These are phyloP conservation scores for Crucihimalaya himalaica DNA, from an alignment of 345 rosid genomes.

Conservation along the genomic window DNA sequence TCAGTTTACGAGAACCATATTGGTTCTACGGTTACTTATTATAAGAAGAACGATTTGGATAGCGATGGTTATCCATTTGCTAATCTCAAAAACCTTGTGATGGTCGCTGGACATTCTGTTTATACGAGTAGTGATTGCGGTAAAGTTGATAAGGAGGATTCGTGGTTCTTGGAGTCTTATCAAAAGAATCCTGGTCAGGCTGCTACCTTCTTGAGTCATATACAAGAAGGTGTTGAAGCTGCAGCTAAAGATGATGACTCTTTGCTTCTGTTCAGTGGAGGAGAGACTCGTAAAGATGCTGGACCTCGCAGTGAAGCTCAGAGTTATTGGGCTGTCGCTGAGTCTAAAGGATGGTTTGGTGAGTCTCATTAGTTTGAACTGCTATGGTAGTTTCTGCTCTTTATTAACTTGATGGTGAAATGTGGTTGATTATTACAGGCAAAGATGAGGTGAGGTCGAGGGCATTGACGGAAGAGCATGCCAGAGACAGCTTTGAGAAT, in stretches of 20 bases:
- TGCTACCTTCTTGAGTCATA: conserved; percentile 80
- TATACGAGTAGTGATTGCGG: conserved; percentile 82
- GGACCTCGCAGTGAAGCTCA: conserved; percentile 99
- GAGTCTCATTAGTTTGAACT: conserved; percentile 40
- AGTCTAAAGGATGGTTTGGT: conserved; percentile 97
- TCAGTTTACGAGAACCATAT: conserved; percentile 52
- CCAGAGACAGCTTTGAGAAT: conserved; percentile 98
- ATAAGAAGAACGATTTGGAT: conserved; percentile 42
- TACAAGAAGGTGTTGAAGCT: conserved; percentile 69
- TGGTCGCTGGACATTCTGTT: conserved; percentile 98
- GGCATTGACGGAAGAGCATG: conserved; percentile 94
- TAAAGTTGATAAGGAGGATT: conserved; percentile 75
- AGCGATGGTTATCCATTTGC: conserved; percentile 59
- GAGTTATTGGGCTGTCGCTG: conserved; percentile 98
- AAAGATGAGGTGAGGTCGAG: conserved; percentile 75
- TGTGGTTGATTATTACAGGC: conserved; percentile 45
- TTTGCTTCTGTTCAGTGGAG: conserved; percentile 94
- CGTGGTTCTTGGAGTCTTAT: conserved; percentile 94
- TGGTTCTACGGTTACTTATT: conserved; percentile 40
- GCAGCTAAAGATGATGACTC: conserved; percentile 64
- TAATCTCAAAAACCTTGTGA: conserved; percentile 74
- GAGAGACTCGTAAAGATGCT: conserved; percentile 92
- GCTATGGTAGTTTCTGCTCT: conserved; percentile 11
- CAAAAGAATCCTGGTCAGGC: conserved; percentile 96
- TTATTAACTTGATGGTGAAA: not conserved